A percentile compares a stretch with the other conserved stretches of the same genome.
These are phyloP conservation scores for Carex littledalei DNA, from an alignment of 176 grass and related monocot species.

Conservation along the genomic window DNA sequence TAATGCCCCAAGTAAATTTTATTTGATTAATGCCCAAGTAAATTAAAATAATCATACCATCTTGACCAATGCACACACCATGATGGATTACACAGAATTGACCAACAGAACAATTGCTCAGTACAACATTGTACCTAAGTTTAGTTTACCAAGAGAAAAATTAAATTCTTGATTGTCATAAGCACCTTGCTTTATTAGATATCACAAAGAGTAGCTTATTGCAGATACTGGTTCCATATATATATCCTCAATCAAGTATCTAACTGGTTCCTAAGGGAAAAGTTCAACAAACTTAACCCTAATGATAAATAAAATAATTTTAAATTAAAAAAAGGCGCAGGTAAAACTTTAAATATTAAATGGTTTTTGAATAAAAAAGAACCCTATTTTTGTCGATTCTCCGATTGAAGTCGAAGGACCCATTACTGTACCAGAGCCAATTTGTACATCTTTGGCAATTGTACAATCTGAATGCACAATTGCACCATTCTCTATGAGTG, in stretches of 20 bases:
- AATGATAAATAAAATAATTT: not conserved
- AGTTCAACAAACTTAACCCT: not conserved
- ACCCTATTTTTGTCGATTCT: slow-evolving; percentile 69
- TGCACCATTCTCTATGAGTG: slow-evolving; percentile 10
- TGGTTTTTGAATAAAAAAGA: not conserved
- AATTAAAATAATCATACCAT: slow-evolving; percentile 44
- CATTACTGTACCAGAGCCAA: slow-evolving; percentile 61
- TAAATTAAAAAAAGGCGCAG: not conserved
- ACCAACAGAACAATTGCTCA: slow-evolving; percentile 75
- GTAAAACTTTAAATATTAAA: not conserved
- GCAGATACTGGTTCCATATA: not conserved
- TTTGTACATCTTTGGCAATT: slow-evolving; percentile 42
- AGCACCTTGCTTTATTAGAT: not conserved
- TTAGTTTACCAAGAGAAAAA: slow-evolving; percentile 4
- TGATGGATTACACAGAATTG: slow-evolving; percentile 64
- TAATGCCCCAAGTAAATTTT: not conserved
- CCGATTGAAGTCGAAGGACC: slow-evolving; percentile 60
- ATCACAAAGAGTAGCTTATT: not conserved
- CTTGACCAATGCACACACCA: slow-evolving; percentile 81
- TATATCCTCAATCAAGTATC: not conserved
- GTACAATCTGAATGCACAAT: slow-evolving; percentile 14
- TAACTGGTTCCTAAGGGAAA: not conserved
- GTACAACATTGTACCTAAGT: slow-evolving; percentile 58
- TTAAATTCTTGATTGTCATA: too few species aligned
- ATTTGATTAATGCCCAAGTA: not conserved